Evolutionary conservation across 495 filamentous ascomycete species (phyloP), one percentile per base, ranked within the genome.

Genomic region (Usnea hakonensis): DNA sequence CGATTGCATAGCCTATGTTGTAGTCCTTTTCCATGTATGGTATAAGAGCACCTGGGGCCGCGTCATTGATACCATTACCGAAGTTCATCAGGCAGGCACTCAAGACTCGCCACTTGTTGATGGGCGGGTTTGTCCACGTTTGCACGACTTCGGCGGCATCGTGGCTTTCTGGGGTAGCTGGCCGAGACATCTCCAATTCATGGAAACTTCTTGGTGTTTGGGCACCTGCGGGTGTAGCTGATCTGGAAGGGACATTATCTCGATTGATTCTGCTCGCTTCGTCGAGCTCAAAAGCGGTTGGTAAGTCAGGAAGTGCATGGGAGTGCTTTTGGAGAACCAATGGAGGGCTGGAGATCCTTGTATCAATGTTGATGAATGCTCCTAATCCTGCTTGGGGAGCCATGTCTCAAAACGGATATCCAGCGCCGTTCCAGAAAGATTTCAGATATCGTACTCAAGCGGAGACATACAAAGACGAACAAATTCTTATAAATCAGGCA

Each of bases 1-100:
- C 85, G 28, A 89, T 68, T 8, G 86, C 84, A 63, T 91, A 91
- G 57, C 83, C 85, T 56, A 92, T 88, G 55, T 75, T 59, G 68
- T 91, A 93, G 61, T 87, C 64, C 21, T 77, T 79, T 74, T 91
- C 87, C 66, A 93, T 86, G 64, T 87, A 87, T 1, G 89, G 88
- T 66, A 92, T 85, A 50, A 92, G 67, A 36, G 88, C 86, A 67
- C 89, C 89, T 5, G 87, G 81, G 1, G 86, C 85, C 26, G 80
- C 78, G 70, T 89, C 86, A 56, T 77, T 83, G 59, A 89, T 67
- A 1, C 85, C 85, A 62, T 79, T 81, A 11, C 75, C 72, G 64
- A 88, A 81, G 30, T 65, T 73, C 72, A 76, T 81, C 67, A 78
- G 40, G 32, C 74, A 76, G 40, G 67, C 67, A 37, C 72, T 73